Conservation (phyloP, 345 rosid species). For the Turritis glabra region DNA sequence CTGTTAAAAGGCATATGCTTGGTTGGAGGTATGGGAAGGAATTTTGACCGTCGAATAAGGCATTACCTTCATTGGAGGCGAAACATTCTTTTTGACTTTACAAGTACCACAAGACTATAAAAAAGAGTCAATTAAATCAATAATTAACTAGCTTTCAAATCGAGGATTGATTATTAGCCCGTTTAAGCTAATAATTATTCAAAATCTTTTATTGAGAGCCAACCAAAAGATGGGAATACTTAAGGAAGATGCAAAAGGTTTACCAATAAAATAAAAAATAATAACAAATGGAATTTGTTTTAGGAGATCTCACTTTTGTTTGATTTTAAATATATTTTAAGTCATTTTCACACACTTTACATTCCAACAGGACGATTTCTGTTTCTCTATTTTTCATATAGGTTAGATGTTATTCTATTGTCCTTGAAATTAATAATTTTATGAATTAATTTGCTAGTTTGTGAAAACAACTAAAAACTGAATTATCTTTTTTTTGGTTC, state of each 20-base stretch:
- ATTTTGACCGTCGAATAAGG: slow-evolving; percentile 28
- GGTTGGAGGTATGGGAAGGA: slow-evolving; percentile 15
- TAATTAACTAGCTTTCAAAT: slow-evolving; percentile 10
- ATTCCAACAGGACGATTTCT: not conserved
- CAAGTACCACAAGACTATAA: slow-evolving; percentile 1
- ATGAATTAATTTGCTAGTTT: not conserved
- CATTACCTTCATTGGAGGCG: not conserved
- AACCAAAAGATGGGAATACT: slow-evolving; percentile 11
- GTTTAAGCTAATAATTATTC: not conserved
- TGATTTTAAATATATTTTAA: not conserved
- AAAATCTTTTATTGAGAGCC: not conserved
- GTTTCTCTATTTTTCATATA: not conserved
- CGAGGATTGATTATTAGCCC: not conserved
- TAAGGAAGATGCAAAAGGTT: slow-evolving; percentile 4
- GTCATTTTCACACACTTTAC: not conserved
- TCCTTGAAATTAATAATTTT: not conserved
- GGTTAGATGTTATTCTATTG: not conserved
- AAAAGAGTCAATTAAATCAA: not conserved
- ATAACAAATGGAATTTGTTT: not conserved
- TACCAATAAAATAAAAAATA: not conserved
- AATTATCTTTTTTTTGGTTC: no score
- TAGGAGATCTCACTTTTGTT: not conserved
- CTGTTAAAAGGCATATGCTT: not conserved
- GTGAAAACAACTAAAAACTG: not conserved
- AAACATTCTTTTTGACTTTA: slow-evolving; percentile 20